Evolutionary conservation across 257 asterid genomes (phyloP), one percentile per base, ranked within the genome.

Genomic region (Solanum pinnatisectum): DNA sequence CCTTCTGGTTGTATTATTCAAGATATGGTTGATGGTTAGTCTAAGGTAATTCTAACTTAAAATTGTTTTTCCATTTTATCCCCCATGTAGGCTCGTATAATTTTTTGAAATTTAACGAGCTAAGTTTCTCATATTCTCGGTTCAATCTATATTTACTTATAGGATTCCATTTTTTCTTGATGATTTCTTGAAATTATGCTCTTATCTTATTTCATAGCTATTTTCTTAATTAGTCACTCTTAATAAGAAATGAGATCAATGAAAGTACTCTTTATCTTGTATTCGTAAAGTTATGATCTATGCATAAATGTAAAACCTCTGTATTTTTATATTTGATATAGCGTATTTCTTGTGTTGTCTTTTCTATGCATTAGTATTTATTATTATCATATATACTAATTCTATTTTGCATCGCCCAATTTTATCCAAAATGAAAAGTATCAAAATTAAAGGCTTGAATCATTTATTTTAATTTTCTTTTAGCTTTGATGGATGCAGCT

Each of bases 21-120:
- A 91, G 96, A 93, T 89, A 87, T 92, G 93, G 91, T 89, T 3
- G 93, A 94, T 89, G 98, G 98, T 87, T 89, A 86, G 90, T 94
- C 98, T 7, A 93, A 96, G 96, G 98, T 94, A 89, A 88, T 86
- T 40, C 44, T 49, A 20, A 71, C 81, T 5, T 6, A 30, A 65
- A 68, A 11, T 5, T 1, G 8, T 2, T 8, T 39, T 40, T 14
- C 30, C 42, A 6, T 76, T 76, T 23, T 73, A 33, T 73, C 23
- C 33, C 23, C 4, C n/a, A 16, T 16, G 63, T 52, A 52, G 63
- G n/a, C 63, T 16, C 16, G 63, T 52, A 18, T 52, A 52, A 16
- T 14, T 52, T 49, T 52, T 52, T 52, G n/a, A 52, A 52, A 52
- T 18, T 52, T 52, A 52, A 52, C 10, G 10, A 6, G 63, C 63